These are phyloP conservation scores for Yarrowia bubula DNA, from an alignment of 805 yeast species.

Conservation along the genomic window DNA sequence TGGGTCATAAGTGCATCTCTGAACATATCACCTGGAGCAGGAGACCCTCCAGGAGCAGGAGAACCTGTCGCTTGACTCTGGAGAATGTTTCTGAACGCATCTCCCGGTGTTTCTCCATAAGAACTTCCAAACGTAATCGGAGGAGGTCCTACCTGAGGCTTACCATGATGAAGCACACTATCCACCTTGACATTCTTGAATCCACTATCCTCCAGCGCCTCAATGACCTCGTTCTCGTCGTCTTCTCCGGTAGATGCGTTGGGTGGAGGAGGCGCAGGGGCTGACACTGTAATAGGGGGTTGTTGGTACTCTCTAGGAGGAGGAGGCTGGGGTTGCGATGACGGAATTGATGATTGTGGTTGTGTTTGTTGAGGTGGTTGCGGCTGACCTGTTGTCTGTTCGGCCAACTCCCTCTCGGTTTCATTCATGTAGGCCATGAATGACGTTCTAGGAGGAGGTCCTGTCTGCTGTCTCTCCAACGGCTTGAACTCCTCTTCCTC, in stretches of 20 bases:
- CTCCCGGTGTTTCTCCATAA: constrained; percentile 20
- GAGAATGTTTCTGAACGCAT: constrained; percentile 15
- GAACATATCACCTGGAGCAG: constrained; percentile 11
- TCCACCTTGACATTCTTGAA: constrained; percentile 79
- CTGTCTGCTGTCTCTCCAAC: constrained; percentile 34
- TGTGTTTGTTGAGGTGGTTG: neutral
- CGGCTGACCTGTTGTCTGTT: neutral
- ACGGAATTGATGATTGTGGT: neutral
- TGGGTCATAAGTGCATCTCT: constrained; percentile 5
- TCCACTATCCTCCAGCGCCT: constrained; percentile 71
- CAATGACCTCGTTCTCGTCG: constrained; percentile 68
- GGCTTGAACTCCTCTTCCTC: constrained; percentile 3
- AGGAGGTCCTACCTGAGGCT: constrained; percentile 47
- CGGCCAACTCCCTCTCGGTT: constrained; percentile 30
- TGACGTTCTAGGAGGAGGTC: constrained; percentile 9
- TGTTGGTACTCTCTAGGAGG: constrained; percentile 12
- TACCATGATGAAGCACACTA: constrained; percentile 70
- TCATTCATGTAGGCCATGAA: constrained; percentile 10
- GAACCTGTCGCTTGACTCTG: constrained; percentile 18
- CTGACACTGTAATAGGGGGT: neutral
- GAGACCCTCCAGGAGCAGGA: neutral
- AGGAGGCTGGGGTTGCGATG: neutral
- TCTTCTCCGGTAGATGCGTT: constrained; percentile 38
- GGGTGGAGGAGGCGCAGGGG: constrained; percentile 7
- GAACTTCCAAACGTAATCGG: constrained; percentile 29